Evolutionary conservation across 805 yeast genomes (phyloP).

Genomic region (Yarrowia phangngaensis): DNA sequence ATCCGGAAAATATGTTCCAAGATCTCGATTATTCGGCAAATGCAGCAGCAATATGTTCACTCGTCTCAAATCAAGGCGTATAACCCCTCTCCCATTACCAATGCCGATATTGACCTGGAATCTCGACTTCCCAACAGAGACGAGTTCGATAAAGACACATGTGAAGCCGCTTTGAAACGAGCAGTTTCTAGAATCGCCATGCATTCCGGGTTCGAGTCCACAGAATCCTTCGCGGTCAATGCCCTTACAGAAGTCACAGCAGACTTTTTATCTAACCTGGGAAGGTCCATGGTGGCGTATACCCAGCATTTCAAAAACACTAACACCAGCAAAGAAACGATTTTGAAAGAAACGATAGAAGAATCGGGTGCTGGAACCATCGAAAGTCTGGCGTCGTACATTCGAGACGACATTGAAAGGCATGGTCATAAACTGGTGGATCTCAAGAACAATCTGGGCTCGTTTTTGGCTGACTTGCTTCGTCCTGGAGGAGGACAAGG

Average conservation of each 20-base stretch:
- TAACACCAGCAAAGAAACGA: conserved; percentile 43
- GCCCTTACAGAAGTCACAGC: conserved; percentile 81
- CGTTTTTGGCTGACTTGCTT: conserved; percentile 70
- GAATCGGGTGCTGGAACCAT: conserved; percentile 79
- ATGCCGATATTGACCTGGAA: conserved; percentile 74
- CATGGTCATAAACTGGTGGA: conserved; percentile 68
- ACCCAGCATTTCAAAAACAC: conserved; percentile 40
- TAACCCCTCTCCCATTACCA: conserved; percentile 56
- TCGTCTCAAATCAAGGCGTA: conserved; percentile 71
- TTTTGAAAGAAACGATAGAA: conserved; percentile 59
- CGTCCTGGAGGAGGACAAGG: conserved; percentile 64
- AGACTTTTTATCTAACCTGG: conserved; percentile 68
- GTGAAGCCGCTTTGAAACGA: conserved; percentile 61
- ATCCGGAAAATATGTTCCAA: conserved; percentile 84
- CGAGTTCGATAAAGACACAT: conserved; percentile 52
- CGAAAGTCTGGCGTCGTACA: conserved; percentile 67
- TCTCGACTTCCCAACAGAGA: conserved; percentile 74
- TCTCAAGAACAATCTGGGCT: conserved; percentile 60
- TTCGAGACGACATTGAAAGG: conserved; percentile 65
- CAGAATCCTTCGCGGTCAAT: conserved; percentile 73
- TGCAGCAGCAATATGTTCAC: conserved; percentile 78
- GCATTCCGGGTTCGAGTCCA: conserved; percentile 87
- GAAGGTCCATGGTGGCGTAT: conserved; percentile 69
- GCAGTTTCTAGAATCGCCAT: conserved; percentile 74
- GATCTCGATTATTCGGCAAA: conserved; percentile 78